These are phyloP conservation scores for Rhynchospora tenuis DNA, from an alignment of 176 grass and related monocot genomes.

Conservation along the genomic window DNA sequence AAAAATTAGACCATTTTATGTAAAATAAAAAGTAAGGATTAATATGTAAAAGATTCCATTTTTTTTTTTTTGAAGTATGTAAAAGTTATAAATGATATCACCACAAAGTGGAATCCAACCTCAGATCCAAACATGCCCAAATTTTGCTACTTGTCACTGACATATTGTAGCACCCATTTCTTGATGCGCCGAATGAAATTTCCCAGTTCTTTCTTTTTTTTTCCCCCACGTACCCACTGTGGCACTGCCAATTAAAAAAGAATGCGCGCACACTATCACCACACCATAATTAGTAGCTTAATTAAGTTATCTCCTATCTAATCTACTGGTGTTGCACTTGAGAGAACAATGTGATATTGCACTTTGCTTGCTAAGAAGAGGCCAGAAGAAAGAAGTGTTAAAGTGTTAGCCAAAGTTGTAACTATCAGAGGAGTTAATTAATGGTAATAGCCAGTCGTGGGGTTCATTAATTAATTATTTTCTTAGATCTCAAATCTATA, in stretches of 20 bases:
- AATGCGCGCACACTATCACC: not conserved
- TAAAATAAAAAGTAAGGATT: not conserved
- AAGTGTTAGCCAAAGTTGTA: not conserved
- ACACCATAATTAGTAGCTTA: not conserved
- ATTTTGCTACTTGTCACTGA: not conserved
- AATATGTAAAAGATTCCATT: not conserved
- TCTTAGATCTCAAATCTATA: not conserved
- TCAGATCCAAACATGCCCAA: not conserved
- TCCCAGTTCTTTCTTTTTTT: not conserved
- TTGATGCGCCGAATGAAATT: not conserved
- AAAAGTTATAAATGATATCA: not conserved
- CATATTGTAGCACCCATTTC: not conserved
- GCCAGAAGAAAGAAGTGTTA: not conserved
- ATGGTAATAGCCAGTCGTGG: slow-evolving; percentile 1
- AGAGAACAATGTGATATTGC: not conserved
- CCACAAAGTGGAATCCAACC: not conserved
- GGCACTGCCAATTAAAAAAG: not conserved
- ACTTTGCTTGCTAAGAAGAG: slow-evolving; percentile 6
- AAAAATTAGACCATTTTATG: not conserved
- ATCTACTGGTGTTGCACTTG: not conserved
- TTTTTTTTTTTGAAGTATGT: not conserved
- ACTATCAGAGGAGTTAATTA: not conserved
- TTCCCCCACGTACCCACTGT: not conserved
- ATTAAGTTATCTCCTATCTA: not conserved
- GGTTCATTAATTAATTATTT: not conserved